Percentiles rank a stretch among this genome's conserved stretches.
Conservation (phyloP, 805 yeast genomes). For the Wickerhamiella allomyrinae region DNA sequence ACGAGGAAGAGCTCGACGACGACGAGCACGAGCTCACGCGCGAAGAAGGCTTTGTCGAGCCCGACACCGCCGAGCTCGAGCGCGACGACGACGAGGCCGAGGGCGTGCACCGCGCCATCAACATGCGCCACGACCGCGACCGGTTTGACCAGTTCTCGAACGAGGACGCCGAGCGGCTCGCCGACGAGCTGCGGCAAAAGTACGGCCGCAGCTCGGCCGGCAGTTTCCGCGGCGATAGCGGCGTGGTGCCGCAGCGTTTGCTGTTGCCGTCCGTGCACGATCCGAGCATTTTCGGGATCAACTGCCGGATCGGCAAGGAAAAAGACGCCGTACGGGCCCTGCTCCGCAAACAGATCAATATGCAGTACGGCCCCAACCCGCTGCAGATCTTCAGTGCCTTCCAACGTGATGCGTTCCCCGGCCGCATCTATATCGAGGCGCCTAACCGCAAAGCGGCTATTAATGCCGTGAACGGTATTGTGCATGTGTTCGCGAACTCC, state of each 20-base stretch:
- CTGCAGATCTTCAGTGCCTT: conserved; percentile 77
- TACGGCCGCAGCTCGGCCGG: conserved; percentile 76
- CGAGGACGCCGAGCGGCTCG: conserved; percentile 87
- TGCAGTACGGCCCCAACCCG: conserved; percentile 62
- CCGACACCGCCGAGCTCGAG: conserved; percentile 39
- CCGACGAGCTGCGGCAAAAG: conserved; percentile 80
- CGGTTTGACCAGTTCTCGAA: conserved; percentile 60
- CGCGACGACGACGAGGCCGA: conserved; percentile 38
- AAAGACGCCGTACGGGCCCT: conserved; percentile 77
- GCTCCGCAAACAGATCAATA: conserved; percentile 66
- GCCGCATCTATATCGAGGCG: conserved; percentile 90
- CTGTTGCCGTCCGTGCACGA: conserved; percentile 91
- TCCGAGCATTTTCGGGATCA: conserved; percentile 89
- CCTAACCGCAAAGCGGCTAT: conserved; percentile 84
- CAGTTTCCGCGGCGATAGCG: conserved; percentile 72
- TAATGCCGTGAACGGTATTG: conserved; percentile 76
- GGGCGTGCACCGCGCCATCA: conserved; percentile 80
- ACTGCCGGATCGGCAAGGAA: conserved; percentile 87
- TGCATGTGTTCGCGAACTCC: conserved; percentile 61
- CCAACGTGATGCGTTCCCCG: conserved; percentile 85
- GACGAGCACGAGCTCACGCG: conserved; percentile 87
- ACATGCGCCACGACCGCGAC: conserved; percentile 49
- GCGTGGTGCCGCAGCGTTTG: conserved; percentile 82
- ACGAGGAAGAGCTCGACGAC: conserved; percentile 85
- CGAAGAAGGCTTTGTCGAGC: conserved; percentile 41